phyloP scores from a whole-genome alignment of 257 asterid species.

The Linaria vulgaris region DNA sequence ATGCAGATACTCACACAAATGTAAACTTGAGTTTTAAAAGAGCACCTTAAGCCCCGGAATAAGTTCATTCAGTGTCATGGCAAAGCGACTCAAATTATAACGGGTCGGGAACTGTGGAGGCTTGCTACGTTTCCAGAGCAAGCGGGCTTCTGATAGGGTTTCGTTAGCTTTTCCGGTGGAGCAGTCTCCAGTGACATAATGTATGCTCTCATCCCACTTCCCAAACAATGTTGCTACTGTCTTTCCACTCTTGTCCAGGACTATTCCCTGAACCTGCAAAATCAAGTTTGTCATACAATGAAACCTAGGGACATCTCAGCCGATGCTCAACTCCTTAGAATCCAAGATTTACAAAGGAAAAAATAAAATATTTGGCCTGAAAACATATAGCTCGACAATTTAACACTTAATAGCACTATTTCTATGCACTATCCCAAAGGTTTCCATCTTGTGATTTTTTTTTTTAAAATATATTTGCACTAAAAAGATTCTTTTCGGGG shows the following conservation, averaged over 20 bases:
- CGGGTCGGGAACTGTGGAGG: constrained; percentile 82
- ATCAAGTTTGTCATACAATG: too few relatives aligned
- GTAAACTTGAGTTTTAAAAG: neutral
- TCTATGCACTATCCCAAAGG: too few relatives aligned
- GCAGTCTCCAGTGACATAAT: constrained; percentile 71
- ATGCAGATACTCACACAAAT: neutral
- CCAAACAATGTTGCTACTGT: constrained; percentile 82
- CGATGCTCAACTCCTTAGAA: too few relatives aligned
- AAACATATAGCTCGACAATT: too few relatives aligned
- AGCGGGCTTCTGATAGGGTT: constrained; percentile 56
- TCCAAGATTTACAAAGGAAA: too few relatives aligned
- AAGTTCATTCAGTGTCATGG: constrained; percentile 85
- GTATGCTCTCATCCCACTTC: constrained; percentile 96
- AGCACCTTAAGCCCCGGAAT: constrained; percentile 76
- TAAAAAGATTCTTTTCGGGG: too few relatives aligned
- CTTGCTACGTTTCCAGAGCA: constrained; percentile 85
- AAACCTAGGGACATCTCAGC: too few relatives aligned
- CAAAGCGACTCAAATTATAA: constrained; percentile 85
- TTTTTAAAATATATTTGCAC: too few relatives aligned
- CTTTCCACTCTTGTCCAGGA: constrained; percentile 82
- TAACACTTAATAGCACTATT: too few relatives aligned
- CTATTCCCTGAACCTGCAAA: constrained; percentile 87
- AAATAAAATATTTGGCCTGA: too few relatives aligned
- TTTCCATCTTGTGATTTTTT: too few relatives aligned
- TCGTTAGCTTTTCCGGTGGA: constrained; percentile 62